phyloP scores from a whole-genome alignment of 345 rosid genomes.

The Garcia nutans region DNA sequence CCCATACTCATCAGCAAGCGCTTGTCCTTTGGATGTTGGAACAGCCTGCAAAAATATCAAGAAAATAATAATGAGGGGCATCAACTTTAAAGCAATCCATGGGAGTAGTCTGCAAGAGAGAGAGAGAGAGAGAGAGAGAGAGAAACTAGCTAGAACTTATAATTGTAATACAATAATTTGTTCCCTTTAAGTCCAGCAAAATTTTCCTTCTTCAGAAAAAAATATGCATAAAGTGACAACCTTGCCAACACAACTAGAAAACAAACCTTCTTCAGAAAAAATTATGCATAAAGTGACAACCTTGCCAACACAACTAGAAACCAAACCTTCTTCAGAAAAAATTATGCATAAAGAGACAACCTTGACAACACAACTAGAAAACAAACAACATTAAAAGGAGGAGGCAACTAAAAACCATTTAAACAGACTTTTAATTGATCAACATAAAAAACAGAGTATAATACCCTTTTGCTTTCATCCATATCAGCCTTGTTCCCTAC shows the following conservation, averaged over 20 bases:
- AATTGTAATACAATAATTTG: not conserved
- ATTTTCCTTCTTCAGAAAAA: not conserved
- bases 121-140: no score
- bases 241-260: not conserved
- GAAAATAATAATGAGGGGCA: not conserved
- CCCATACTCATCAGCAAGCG: slow-evolving; percentile 98
- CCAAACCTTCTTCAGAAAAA: no score
- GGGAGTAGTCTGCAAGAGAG: not conserved
- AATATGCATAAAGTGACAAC: not conserved
- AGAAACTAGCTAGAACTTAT: no score
- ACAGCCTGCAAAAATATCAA: slow-evolving; percentile 71
- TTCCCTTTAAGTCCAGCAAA: not conserved
- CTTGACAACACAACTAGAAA: not conserved
- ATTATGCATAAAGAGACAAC: not conserved
- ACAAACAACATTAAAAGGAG: not conserved
- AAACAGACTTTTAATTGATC: not conserved
- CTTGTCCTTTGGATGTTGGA: slow-evolving; percentile 94
- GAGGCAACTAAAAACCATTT: not conserved
- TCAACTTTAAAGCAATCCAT: not conserved
- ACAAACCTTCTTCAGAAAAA: no score
- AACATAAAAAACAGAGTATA: not conserved
- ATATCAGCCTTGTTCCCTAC: slow-evolving; percentile 99
- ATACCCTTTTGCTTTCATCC: slow-evolving; percentile 99
- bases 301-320: no score
- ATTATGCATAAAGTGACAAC: no score